These are phyloP conservation scores for Russula earlei DNA, from an alignment of 768 basidiomycete genomes.

Conservation along the genomic window DNA sequence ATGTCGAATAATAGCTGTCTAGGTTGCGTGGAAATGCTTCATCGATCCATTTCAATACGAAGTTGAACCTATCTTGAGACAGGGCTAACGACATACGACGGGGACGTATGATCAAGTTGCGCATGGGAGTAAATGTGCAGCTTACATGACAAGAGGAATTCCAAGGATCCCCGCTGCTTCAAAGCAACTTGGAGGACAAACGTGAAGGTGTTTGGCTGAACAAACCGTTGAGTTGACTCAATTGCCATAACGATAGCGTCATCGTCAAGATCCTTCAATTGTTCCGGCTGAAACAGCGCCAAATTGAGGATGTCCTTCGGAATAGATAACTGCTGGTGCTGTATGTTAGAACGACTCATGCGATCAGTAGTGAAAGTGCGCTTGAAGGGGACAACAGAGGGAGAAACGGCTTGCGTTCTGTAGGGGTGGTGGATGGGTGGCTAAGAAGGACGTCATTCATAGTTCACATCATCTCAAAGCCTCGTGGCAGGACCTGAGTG, in stretches of 20 bases:
- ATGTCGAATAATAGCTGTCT: not conserved
- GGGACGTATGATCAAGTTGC: not conserved
- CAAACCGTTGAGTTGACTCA: not conserved
- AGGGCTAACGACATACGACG: not conserved
- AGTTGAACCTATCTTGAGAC: not conserved
- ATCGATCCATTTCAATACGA: slow-evolving; percentile 8
- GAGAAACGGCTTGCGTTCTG: too few species aligned
- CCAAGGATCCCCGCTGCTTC: slow-evolving; percentile 1
- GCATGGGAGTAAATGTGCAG: not conserved
- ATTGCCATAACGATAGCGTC: slow-evolving; percentile 4
- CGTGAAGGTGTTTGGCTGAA: slow-evolving; percentile 1
- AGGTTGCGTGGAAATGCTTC: slow-evolving; percentile 1
- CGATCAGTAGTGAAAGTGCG: not conserved
- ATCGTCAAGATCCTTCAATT: not conserved
- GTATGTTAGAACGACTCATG: not conserved
- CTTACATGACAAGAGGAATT: slow-evolving; percentile 14
- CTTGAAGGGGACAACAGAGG: not conserved
- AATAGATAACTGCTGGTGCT: not conserved
- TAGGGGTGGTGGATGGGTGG: too few species aligned
- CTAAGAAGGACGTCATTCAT: too few species aligned
- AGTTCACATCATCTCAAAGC: not conserved
- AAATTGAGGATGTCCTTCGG: not conserved
- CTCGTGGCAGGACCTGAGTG: too few species aligned
- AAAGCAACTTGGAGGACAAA: slow-evolving; percentile 8
- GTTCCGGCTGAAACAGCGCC: slow-evolving; percentile 5